Percentiles rank a stretch among this genome's conserved stretches.
phyloP scores from a whole-genome alignment of 129 eudicot species.

The Dittrichia graveolens region DNA sequence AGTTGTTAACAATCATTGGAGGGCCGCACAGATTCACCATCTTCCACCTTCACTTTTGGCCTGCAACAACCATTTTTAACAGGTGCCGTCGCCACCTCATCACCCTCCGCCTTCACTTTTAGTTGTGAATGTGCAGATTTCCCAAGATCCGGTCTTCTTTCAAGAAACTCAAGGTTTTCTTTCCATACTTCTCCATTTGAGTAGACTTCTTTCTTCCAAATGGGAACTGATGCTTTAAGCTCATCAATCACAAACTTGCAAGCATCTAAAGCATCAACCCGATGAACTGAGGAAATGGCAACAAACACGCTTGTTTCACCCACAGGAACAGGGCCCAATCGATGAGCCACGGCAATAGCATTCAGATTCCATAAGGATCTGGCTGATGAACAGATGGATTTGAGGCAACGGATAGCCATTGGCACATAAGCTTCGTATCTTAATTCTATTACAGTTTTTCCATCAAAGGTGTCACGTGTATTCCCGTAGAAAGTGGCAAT shows the following conservation, averaged over 20 bases:
- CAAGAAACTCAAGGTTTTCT: constrained; percentile 79
- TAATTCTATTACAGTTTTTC: constrained; percentile 72
- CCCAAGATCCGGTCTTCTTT: constrained; percentile 55
- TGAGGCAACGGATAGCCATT: constrained; percentile 80
- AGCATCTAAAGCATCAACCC: constrained; percentile 82
- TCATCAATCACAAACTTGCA: constrained; percentile 89
- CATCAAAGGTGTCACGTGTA: constrained; percentile 84
- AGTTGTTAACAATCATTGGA: constrained; percentile 17
- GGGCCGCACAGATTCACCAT: constrained; percentile 30
- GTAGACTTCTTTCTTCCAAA: constrained; percentile 97
- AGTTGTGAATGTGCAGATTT: constrained; percentile 31
- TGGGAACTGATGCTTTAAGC: constrained; percentile 86
- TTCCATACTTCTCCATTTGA: constrained; percentile 94
- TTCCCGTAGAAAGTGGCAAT: constrained; percentile 88
- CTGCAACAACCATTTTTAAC: constrained; percentile 53
- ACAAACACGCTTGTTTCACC: constrained; percentile 86
- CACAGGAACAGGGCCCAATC: constrained; percentile 73
- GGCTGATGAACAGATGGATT: constrained; percentile 76
- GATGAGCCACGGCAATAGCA: constrained; percentile 74
- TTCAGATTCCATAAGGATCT: constrained; percentile 68
- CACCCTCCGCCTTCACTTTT: constrained; percentile 43
- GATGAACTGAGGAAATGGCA: constrained; percentile 76
- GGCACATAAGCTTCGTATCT: constrained; percentile 93
- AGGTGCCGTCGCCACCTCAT: constrained; percentile 23
- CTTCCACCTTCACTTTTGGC: constrained; percentile 54